These are phyloP conservation scores for Blepharisma undulans DNA, from an alignment of 169 alveolate species.

Conservation along the genomic window DNA sequence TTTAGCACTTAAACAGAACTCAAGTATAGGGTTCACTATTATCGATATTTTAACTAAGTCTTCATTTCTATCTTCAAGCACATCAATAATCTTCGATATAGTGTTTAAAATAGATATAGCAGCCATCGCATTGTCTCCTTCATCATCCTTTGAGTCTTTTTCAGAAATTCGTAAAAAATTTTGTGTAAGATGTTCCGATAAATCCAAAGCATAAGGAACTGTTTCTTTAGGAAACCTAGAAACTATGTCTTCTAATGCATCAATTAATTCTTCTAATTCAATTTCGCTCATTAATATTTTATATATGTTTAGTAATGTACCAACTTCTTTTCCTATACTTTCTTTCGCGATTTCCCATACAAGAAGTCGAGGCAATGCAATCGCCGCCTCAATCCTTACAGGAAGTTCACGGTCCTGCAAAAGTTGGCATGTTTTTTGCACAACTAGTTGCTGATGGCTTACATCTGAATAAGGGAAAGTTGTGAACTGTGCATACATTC, in stretches of 20 bases:
- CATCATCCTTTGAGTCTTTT: neutral
- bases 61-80: neutral
- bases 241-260: constrained; percentile 64
- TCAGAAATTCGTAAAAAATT: neutral
- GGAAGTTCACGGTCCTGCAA: constrained; percentile 65
- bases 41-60: neutral
- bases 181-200: neutral
- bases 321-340: constrained; percentile 56
- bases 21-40: neutral
- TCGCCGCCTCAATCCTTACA: constrained; percentile 72
- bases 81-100: neutral
- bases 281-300: constrained; percentile 75
- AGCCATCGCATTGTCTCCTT: constrained; percentile 33
- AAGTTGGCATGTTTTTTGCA: constrained; percentile 40
- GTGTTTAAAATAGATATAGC: constrained; percentile 33
- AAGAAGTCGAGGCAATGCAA: constrained; percentile 58
- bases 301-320: constrained; percentile 59
- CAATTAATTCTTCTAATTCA: constrained; percentile 80
- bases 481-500: constrained; percentile 62
- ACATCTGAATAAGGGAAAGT: constrained; percentile 2
- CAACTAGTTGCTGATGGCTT: constrained; percentile 44
- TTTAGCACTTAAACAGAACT: neutral
- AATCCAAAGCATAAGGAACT: constrained; percentile 11
- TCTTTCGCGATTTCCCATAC: constrained; percentile 46
- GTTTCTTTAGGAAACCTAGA: neutral